Evolutionary conservation across 352 stramenopile genomes (phyloP), one percentile per base, ranked within the genome.

Genomic region (Phytophthora ramorum): DNA sequence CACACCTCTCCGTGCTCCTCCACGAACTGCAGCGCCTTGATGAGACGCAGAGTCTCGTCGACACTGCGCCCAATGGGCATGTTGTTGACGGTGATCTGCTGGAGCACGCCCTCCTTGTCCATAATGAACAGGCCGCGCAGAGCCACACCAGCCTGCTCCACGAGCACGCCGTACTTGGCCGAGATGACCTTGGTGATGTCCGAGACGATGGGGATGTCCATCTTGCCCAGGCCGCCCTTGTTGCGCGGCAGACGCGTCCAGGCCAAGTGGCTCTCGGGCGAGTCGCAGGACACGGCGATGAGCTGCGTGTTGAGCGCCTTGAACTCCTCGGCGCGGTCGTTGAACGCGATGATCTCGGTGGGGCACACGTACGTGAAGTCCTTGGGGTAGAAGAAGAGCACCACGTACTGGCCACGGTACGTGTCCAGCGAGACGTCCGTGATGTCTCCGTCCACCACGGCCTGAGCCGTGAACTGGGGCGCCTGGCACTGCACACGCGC

Each of bases 51-150:
- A 7, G 88, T 97, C 75, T 98, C 95, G 65, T 98, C 93, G 0
- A 98, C 93, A 65, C 77, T 97, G 70, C 93, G 87, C 20, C 93
- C 93, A 50, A 98, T 95, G 10, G 93, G 90, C 65, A 97, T 76
- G 75, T 98, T 96, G 85, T 98, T 98, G 58, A 98, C 69, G 41
- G 90, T 96, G 54, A 93, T 92, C 69, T 96, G 89, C 70, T 95
- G 85, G 37, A 97, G 56, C 53, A 89, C 75, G 24, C 90, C 92
- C 52, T 98, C 76, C 37, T 85, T 85, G 69, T 98, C 90, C 67
- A 98, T 98, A 73, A 98, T 95, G 75, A 98, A 98, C 22, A 98
- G 82, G 1, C 91, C 95, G 41, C 92, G 89, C 20, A 98, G 80
- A 20, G 93, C 90, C 34, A 97, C 73, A 35, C 93, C 92, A 2